These are phyloP conservation scores for Aspergillus leporis DNA, from an alignment of 495 filamentous ascomycete species.

Conservation along the genomic window DNA sequence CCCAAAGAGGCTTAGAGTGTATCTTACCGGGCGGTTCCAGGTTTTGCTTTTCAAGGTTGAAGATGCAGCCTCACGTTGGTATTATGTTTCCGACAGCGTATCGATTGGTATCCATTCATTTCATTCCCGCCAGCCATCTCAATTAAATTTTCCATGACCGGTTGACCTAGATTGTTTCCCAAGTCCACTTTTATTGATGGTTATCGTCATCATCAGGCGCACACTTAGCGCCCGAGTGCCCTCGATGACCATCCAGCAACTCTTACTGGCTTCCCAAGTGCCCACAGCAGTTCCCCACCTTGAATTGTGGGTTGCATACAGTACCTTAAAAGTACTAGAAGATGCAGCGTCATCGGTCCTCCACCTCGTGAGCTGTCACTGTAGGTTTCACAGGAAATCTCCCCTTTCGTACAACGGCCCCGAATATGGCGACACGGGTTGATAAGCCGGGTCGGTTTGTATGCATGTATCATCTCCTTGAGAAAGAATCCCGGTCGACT, in stretches of 20 bases:
- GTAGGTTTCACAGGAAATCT: conserved; percentile 2
- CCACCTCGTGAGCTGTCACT: conserved; percentile 7
- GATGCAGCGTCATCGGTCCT: neutral
- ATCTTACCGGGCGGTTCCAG: no score
- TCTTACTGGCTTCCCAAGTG: neutral
- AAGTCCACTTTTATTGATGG: no score
- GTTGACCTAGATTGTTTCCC: neutral
- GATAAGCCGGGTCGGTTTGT: no score
- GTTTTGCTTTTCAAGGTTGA: no score
- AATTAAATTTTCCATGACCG: no score
- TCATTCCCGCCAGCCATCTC: no score
- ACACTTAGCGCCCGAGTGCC: neutral
- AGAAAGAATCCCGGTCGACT: neutral
- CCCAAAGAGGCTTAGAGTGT: no score
- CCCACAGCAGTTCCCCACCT: neutral
- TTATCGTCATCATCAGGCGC: neutral
- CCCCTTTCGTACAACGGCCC: neutral
- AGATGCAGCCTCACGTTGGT: no score
- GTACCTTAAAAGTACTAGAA: neutral
- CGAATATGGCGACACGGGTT: no score
- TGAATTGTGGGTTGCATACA: neutral
- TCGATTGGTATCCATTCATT: no score
- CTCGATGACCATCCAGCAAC: neutral
- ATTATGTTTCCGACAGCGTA: no score
- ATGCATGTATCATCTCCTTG: no score